phyloP scores from a whole-genome alignment of 805 yeast genomes.

The Candida ficus region DNA sequence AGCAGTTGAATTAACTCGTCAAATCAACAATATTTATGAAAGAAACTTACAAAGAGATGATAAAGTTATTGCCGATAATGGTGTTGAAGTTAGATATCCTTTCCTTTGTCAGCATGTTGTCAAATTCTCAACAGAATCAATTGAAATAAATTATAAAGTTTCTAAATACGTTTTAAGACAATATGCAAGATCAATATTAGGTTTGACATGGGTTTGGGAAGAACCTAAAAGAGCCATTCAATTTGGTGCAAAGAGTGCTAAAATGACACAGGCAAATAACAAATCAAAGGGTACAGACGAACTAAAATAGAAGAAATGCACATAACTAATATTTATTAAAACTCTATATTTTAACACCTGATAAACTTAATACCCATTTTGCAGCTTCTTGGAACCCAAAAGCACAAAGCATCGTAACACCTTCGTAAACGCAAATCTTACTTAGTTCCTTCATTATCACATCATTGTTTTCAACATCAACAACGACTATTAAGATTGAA shows the following conservation, averaged over 20 bases:
- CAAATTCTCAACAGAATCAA: conserved; percentile 35
- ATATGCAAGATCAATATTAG: conserved; percentile 47
- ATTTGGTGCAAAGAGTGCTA: conserved; percentile 94
- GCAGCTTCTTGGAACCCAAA: conserved; percentile 52
- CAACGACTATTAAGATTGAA: conserved; percentile 55
- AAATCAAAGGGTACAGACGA: conserved; percentile 71
- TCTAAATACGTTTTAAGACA: conserved; percentile 57
- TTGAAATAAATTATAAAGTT: conserved; percentile 45
- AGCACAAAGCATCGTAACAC: conserved; percentile 35
- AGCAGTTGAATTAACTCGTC: conserved; percentile 56
- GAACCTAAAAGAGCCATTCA: conserved; percentile 95
- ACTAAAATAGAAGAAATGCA: not conserved
- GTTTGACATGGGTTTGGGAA: conserved; percentile 48
- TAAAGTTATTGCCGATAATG: conserved; percentile 79
- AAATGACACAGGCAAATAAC: conserved; percentile 68
- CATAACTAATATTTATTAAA: not conserved
- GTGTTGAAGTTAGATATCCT: conserved; percentile 87
- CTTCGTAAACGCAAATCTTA: conserved; percentile 35
- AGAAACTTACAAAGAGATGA: conserved; percentile 91
- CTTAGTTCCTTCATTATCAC: conserved; percentile 35
- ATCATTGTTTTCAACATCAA: conserved; percentile 59
- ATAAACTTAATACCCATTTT: conserved; percentile 33
- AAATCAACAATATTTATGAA: conserved; percentile 66
- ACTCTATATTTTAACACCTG: conserved; percentile 5
- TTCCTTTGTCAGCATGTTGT: conserved; percentile 66